phyloP scores from a whole-genome alignment of 2,329 filamentous ascomycete species.

The Hymenoscyphus fraxineus region DNA sequence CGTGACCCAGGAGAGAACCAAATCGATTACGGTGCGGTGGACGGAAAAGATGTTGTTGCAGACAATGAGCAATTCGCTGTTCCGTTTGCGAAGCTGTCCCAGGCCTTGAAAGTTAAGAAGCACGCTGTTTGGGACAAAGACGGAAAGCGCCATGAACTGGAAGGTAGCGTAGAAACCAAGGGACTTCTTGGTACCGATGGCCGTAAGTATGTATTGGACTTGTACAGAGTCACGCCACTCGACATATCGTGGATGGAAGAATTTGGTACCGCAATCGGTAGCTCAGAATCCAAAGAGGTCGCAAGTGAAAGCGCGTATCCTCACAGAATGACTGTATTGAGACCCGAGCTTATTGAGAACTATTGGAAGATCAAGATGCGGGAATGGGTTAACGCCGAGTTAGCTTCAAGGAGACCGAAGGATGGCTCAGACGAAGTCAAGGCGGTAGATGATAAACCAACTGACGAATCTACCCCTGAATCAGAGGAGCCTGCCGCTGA shows the following conservation, averaged over 20 bases:
- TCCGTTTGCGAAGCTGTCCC: conserved; percentile 86
- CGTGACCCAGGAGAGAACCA: conserved; percentile 96
- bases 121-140: conserved; percentile 99
- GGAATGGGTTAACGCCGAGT: conserved; percentile 78
- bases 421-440: conserved; percentile 31
- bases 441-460: conserved; percentile 32
- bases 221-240: conserved; percentile 90
- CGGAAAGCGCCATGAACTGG: conserved; percentile 80
- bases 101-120: conserved; percentile 85
- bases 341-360: conserved; percentile 83
- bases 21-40: conserved; percentile 97
- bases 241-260: conserved; percentile 91
- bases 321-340: conserved; percentile 91
- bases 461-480: conserved; percentile 30
- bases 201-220: conserved; percentile 92
- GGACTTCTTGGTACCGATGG: conserved; percentile 95
- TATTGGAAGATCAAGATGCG: conserved; percentile 83
- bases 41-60: conserved; percentile 92
- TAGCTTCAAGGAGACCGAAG: conserved; percentile 54
- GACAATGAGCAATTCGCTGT: conserved; percentile 81
- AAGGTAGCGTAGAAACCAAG: conserved; percentile 96
- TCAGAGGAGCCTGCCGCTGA: conserved; percentile 30
- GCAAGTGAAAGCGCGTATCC: conserved; percentile 57
- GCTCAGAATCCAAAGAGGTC: conserved; percentile 34
- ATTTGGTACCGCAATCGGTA: conserved; percentile 46